Evolutionary conservation across 2,329 filamentous ascomycete genomes (phyloP), one percentile per base, ranked within the genome.

Genomic region (Penicillium sp.): DNA sequence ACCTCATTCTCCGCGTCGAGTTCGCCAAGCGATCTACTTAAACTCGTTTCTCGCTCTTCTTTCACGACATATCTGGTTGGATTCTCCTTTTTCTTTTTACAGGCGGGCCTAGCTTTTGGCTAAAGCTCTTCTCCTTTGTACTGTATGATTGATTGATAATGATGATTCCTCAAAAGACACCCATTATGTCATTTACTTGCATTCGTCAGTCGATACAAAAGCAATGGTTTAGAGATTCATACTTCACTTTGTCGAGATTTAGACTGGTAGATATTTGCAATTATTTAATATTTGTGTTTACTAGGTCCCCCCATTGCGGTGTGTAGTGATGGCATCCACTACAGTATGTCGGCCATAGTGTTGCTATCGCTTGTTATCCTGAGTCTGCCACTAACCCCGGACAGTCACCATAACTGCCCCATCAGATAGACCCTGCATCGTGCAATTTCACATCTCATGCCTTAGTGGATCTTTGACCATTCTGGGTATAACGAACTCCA

Each of bases 1-100:
- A 81, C 70, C 72, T 81, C 63, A 81, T 81, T 65, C 71, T 81
- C 48, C 77, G 77, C 58, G 79, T 81, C 61, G 79, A 81, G 66
- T 81, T 81, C 65, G 79, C 79, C 51, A 81, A 81, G 72, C 72
- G 77, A 59, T 64, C 75, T 60, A 66, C 74, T 66, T 73, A 73
- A 62, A 69, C 45, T 58, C 56, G 55, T 58, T 60, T 58, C 56
- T 52, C 55, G 57, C 48, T 63, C 64, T 62, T 63, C 48, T 61
- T 65, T 68, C 59, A 69, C 64, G 65, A 67, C 65, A 65, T 65
- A 61, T 68, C 50, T 63, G 52, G 56, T 55, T 66, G 62, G 61
- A 62, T 65, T 57, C 46, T 59, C 53, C 55, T 58, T 55, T 61
- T 58, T 62, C 58, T 57, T 66, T 63, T 66, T 61, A 67, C 65